A percentile compares a stretch with the other conserved stretches of the same genome.
These are phyloP conservation scores for Suhomyces bribrorum DNA, from an alignment of 1,139 yeast species.

Conservation along the genomic window DNA sequence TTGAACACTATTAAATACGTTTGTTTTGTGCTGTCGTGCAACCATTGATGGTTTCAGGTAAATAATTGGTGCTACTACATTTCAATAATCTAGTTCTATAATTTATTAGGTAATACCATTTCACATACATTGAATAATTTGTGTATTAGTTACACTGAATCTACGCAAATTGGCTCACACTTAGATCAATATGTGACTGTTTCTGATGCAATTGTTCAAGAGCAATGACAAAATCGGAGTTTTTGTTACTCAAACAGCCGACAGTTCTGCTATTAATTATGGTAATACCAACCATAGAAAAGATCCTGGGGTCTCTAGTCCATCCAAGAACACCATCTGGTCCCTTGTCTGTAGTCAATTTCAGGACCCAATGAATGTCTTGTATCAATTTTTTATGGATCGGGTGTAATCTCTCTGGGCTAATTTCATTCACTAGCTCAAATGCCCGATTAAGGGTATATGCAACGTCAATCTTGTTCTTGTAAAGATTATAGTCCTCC, in stretches of 20 bases:
- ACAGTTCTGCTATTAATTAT: constrained; percentile 10
- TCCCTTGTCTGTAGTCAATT: constrained; percentile 8
- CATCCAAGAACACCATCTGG: constrained; percentile 23
- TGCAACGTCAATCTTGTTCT: constrained; percentile 22
- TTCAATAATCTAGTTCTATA: no score
- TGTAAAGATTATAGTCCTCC: constrained; percentile 33
- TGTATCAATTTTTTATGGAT: not conserved
- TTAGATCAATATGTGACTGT: constrained; percentile 3
- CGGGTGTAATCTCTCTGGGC: not conserved
- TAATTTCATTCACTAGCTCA: no score
- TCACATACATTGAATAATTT: no score
- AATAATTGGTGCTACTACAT: no score
- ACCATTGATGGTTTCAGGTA: no score
- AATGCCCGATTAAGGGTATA: not conserved
- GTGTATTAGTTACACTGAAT: not conserved
- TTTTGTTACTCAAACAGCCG: not conserved
- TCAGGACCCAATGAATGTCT: constrained; percentile 3
- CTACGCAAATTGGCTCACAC: constrained; percentile 6
- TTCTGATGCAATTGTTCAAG: no score
- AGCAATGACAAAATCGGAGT: no score
- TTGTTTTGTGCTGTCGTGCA: no score
- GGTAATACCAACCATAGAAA: constrained; percentile 11
- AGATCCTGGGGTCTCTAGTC: constrained; percentile 18
- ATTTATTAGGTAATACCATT: no score
- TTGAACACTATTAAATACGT: no score